A percentile compares a stretch with the other conserved stretches of the same genome.
Evolutionary conservation across 2,329 filamentous ascomycete species (phyloP).

Genomic region (Penicillium sp.): DNA sequence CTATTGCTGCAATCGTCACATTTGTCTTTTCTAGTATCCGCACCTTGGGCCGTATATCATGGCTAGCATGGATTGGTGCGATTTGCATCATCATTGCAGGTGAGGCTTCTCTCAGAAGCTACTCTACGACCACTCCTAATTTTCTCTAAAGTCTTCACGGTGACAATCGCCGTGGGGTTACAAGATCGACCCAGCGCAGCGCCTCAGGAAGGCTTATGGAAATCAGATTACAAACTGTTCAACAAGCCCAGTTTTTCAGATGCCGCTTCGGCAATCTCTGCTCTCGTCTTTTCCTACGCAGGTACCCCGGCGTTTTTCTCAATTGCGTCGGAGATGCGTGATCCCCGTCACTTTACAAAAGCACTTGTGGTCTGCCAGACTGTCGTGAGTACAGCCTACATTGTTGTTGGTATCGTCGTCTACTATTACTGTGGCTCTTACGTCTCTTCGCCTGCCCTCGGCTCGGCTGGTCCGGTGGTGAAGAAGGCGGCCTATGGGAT

Average conservation of each 20-base stretch:
- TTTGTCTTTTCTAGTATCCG: constrained; percentile 13
- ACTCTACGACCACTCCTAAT: background rate
- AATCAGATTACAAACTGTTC: constrained; percentile 7
- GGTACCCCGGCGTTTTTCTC: constrained; percentile 12
- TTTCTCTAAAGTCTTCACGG: background rate
- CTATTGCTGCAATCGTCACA: constrained; percentile 14
- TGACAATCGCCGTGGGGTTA: constrained; percentile 3
- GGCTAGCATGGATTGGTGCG: constrained; percentile 14
- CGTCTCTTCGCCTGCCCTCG: constrained; percentile 13
- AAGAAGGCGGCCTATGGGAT: constrained; percentile 13
- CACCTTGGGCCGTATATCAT: constrained; percentile 14
- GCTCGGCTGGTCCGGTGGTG: constrained; percentile 7
- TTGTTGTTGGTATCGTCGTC: constrained; percentile 7
- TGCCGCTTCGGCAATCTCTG: constrained; percentile 8
- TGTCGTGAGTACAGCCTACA: constrained; percentile 2
- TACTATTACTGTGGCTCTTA: constrained; percentile 15
- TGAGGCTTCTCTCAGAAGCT: background rate
- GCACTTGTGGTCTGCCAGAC: constrained; percentile 10
- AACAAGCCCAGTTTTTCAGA: background rate
- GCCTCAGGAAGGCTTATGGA: constrained; percentile 1
- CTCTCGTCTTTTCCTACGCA: constrained; percentile 8
- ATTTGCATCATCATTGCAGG: constrained; percentile 7
- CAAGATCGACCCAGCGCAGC: constrained; percentile 8
- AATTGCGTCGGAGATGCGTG: constrained; percentile 14
- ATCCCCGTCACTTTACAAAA: constrained; percentile 8